Percentiles rank a stretch among this genome's conserved stretches.
phyloP scores from a whole-genome alignment of 2,329 filamentous ascomycete genomes.

The Ceratocystis alfenasii region DNA sequence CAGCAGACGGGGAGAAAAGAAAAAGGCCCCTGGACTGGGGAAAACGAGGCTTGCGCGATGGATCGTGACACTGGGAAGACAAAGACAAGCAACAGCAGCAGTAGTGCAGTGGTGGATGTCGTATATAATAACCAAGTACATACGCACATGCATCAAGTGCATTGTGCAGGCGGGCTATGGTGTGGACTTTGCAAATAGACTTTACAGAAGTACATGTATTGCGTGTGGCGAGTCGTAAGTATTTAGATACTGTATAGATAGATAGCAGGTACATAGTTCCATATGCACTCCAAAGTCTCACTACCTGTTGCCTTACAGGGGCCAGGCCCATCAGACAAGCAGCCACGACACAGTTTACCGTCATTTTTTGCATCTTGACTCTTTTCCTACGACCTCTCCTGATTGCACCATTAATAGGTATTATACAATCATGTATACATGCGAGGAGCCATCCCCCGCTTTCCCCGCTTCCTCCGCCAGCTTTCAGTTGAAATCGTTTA shows the following conservation, averaged over 20 bases:
- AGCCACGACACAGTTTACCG: no score
- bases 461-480: constrained; percentile 7
- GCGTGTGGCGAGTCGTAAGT: background rate
- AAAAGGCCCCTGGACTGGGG: background rate
- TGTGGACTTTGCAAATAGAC: no score
- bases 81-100: background rate
- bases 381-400: background rate
- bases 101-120: no score
- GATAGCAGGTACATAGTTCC: background rate
- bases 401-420: no score
- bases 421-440: no score
- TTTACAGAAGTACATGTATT: no score
- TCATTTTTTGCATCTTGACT: background rate
- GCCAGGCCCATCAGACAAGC: no score
- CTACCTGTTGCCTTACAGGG: background rate
- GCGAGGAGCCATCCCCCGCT: background rate
- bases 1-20: background rate
- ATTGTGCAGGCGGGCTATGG: no score
- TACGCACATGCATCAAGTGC: no score
- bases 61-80: background rate
- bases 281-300: background rate
- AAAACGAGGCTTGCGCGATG: constrained; percentile 9
- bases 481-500: no score
- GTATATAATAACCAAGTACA: no score
- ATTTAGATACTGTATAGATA: background rate